Base-by-base conservation (phyloP, 352 stramenopile species). In the Phytopythium helicoides region DNA sequence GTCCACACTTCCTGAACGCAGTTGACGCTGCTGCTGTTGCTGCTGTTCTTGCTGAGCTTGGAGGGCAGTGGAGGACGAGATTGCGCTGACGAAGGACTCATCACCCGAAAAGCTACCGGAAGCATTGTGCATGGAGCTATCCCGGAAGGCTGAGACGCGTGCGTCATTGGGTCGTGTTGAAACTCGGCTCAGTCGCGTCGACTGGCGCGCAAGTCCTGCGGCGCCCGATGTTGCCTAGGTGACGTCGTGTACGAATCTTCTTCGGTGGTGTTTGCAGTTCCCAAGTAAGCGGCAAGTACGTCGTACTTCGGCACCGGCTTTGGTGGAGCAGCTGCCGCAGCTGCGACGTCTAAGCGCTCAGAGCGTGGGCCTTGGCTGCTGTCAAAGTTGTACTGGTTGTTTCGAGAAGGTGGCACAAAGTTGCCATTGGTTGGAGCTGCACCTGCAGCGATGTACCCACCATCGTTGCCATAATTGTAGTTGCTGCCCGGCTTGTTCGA, bases 211-310 rank as follows among this genome's bases (percentile, higher is more conserved):
- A 26, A 15, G n/a, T n/a, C n/a, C 49, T 5, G 31, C n/a, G 1
- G 37, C 35, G 8, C 7, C 41, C 0, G 33, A 39, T 19, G 56
- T 66, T 25, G 56, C 58, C 12, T 19, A 39, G 65, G 61, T 7
- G 61, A 71, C 3, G 53, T 63, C 16, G 55, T 56, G 48, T 66
- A 52, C 14, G 36, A 45, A 16, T 60, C 36, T 35, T 72, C 62
- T n/a, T 64, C 53, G 18, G 38, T 33, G 11, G 54, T 60, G 2
- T 73, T 64, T 11, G 58, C 44, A 15, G 64, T 77, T 6, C 64
- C 68, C 31, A 77, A 54, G 38, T 77, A 77, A 2, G 68, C 64
- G 48, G 64, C 65, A 14, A 77, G 25, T 3, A 77, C 64, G 38
- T 77, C 68, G 56, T 77, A 77, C 3, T 60, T 66, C 23, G 68